phyloP scores from a whole-genome alignment of 371 early-diverging fungal genomes.

The Massospora cicadina region DNA sequence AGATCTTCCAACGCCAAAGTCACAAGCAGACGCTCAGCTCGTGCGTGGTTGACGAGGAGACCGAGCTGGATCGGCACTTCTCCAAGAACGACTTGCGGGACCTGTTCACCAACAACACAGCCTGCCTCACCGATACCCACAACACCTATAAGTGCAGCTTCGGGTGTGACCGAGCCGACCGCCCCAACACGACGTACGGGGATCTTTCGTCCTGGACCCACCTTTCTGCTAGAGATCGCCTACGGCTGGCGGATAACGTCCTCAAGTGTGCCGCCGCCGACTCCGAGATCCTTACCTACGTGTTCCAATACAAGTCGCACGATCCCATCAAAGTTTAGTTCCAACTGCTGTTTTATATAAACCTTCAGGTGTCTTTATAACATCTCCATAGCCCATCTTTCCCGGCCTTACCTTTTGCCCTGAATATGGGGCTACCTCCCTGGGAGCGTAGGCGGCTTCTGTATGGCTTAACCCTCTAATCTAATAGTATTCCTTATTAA shows the following conservation, averaged over 20 bases:
- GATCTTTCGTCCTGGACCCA: constrained; percentile 84
- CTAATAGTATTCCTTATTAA: too few relatives aligned
- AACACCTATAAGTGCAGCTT: constrained; percentile 87
- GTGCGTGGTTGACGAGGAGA: constrained; percentile 87
- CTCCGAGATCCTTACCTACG: constrained; percentile 53
- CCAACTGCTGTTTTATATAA: too few relatives aligned
- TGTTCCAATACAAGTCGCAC: constrained; percentile 79
- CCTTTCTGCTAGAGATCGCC: constrained; percentile 41
- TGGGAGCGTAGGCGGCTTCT: too few relatives aligned
- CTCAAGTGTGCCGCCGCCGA: constrained; percentile 48
- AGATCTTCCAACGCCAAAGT: constrained; percentile 89
- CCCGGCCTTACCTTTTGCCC: too few relatives aligned
- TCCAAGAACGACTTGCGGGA: constrained; percentile 73
- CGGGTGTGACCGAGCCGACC: constrained; percentile 29
- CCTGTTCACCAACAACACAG: constrained; percentile 60
- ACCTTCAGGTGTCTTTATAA: too few relatives aligned
- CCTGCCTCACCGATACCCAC: constrained; percentile 80
- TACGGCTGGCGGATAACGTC: constrained; percentile 49
- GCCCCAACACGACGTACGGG: constrained; percentile 49
- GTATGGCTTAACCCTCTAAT: too few relatives aligned
- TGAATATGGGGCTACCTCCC: too few relatives aligned
- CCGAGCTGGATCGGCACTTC: constrained; percentile 82
- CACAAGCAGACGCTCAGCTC: constrained; percentile 75
- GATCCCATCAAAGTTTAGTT: too few relatives aligned
- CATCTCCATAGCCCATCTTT: too few relatives aligned